phyloP scores from a whole-genome alignment of 2,329 filamentous ascomycete genomes.

The Fusarium anguioides region DNA sequence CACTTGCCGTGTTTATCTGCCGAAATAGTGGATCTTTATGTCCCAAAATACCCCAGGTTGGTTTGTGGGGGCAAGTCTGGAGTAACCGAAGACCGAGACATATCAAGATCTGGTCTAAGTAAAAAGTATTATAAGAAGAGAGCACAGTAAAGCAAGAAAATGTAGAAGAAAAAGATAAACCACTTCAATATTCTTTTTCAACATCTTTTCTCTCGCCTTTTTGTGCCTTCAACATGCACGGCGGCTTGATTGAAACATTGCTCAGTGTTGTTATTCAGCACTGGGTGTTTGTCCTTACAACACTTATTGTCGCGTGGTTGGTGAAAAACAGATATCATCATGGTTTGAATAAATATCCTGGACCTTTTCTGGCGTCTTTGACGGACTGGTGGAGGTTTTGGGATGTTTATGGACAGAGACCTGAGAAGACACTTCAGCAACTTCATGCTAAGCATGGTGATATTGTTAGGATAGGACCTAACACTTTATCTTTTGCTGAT shows the following conservation, averaged over 20 bases:
- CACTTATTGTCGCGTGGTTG: slow-evolving; percentile 19
- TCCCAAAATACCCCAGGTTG: slow-evolving; percentile 32
- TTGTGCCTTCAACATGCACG: slow-evolving; percentile 39
- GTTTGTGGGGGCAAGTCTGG: slow-evolving; percentile 21
- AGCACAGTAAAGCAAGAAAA: not conserved
- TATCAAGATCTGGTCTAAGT: slow-evolving; percentile 22
- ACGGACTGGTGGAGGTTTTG: slow-evolving; percentile 78
- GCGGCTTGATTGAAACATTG: slow-evolving; percentile 38
- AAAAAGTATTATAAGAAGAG: slow-evolving; percentile 30
- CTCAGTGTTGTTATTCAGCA: slow-evolving; percentile 30
- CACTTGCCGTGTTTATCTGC: slow-evolving; percentile 34
- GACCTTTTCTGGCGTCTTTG: slow-evolving; percentile 73
- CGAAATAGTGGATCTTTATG: slow-evolving; percentile 24
- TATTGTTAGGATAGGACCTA: slow-evolving; percentile 80
- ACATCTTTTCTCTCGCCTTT: not conserved
- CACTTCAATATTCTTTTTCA: slow-evolving; percentile 2
- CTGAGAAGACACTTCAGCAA: slow-evolving; percentile 73
- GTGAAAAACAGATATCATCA: slow-evolving; percentile 54
- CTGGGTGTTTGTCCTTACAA: slow-evolving; percentile 31
- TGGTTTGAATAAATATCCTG: slow-evolving; percentile 77
- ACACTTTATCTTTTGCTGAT: slow-evolving; percentile 77
- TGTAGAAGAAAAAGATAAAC: not conserved
- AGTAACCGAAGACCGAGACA: slow-evolving; percentile 25
- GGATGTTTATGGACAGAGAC: slow-evolving; percentile 72
- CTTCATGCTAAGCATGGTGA: slow-evolving; percentile 79